phyloP scores from a whole-genome alignment of 2,329 filamentous ascomycete genomes.

The Huntiella omanensis region DNA sequence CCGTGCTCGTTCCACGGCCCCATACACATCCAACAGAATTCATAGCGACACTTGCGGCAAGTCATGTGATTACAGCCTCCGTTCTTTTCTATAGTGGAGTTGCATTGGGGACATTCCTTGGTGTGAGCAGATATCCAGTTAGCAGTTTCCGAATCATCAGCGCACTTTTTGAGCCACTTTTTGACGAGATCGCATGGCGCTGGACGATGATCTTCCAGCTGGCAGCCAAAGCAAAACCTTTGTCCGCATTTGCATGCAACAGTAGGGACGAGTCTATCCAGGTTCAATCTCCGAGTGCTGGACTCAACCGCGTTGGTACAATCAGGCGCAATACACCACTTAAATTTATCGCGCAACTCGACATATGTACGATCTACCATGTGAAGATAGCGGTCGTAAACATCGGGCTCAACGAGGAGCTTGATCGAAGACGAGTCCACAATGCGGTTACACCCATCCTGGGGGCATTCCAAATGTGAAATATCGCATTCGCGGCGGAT shows the following conservation, averaged over 20 bases:
- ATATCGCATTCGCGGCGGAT: conserved; percentile 92
- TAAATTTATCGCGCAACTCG: conserved; percentile 85
- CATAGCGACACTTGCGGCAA: conserved; percentile 83
- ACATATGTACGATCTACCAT: conserved; percentile 88
- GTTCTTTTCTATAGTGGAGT: conserved; percentile 97
- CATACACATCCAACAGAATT: conserved; percentile 99
- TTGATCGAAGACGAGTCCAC: conserved; percentile 80
- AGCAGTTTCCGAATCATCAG: conserved; percentile 92
- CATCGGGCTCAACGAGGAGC: conserved; percentile 44
- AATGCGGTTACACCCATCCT: conserved; percentile 70
- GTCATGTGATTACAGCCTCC: conserved; percentile 98
- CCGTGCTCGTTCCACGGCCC: conserved; percentile 96
- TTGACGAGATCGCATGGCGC: conserved; percentile 83
- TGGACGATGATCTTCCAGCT: conserved; percentile 76
- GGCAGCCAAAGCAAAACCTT: conserved; percentile 90
- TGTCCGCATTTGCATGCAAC: conserved; percentile 72
- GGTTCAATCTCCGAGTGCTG: conserved; percentile 66
- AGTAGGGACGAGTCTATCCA: conserved; percentile 71
- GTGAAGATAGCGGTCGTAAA: conserved; percentile 52
- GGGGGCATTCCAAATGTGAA: conserved; percentile 81
- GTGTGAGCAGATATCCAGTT: conserved; percentile 99
- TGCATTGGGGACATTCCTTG: conserved; percentile 91
- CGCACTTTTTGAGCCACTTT: conserved; percentile 94
- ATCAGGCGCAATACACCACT: conserved; percentile 97
- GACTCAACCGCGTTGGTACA: conserved; percentile 89